Conservation (phyloP, 108 stramenopile species). For the Cyclotella kingstonii region DNA sequence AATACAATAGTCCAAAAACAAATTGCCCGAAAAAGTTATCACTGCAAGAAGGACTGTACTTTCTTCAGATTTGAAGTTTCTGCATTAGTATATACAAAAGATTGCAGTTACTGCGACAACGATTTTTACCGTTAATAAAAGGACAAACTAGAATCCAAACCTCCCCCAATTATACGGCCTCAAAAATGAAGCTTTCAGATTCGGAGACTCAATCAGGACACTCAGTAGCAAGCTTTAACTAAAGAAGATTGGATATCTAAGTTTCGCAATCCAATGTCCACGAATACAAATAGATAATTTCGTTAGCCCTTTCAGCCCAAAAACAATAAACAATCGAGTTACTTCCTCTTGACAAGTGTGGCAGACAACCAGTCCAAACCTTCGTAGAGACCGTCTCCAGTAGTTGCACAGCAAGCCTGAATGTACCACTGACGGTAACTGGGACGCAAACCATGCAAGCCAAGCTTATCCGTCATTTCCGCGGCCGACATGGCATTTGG, state of each 20-base stretch:
- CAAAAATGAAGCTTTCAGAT: no score
- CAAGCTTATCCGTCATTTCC: slow-evolving; percentile 93
- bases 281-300: slow-evolving; percentile 12
- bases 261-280: slow-evolving; percentile 6
- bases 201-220: no score
- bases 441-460: slow-evolving; percentile 89
- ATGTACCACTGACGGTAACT: slow-evolving; percentile 97
- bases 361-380: slow-evolving; percentile 97
- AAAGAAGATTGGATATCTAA: slow-evolving; percentile 1
- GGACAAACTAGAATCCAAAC: no score
- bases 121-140: no score
- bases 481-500: slow-evolving; percentile 95
- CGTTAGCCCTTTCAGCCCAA: neutral
- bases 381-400: slow-evolving; percentile 97
- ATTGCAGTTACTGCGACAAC: no score
- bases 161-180: no score
- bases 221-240: no score
- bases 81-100: no score
- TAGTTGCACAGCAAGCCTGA: slow-evolving; percentile 97
- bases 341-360: slow-evolving; percentile 87
- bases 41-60: no score
- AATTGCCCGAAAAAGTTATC: no score
- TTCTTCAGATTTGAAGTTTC: no score
- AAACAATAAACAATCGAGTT: slow-evolving; percentile 5
- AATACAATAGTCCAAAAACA: no score